Evolutionary conservation across 2,329 filamentous ascomycete species (phyloP).

Genomic region (Ophiostoma perfectum): DNA sequence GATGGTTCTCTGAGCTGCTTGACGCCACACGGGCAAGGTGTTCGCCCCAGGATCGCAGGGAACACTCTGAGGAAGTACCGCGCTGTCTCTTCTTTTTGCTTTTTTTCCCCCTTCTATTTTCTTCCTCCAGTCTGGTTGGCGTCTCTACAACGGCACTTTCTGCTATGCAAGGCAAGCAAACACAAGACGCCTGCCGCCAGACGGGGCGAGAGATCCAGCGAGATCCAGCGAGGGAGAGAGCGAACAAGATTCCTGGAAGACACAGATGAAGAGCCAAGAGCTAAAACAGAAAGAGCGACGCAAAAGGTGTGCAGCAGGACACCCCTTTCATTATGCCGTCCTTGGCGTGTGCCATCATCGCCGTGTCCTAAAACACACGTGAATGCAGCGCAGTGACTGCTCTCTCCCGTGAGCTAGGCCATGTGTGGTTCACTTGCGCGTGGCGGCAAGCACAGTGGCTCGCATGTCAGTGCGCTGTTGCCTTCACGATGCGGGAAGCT

Average conservation of each 20-base stretch:
- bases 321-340: background rate
- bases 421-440: background rate
- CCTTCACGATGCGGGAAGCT: background rate
- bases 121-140: background rate
- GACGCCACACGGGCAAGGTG: background rate
- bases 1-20: background rate
- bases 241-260: background rate
- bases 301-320: background rate
- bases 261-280: background rate
- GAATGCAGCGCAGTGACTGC: background rate
- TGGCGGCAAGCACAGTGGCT: background rate
- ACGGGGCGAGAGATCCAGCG: too few species aligned
- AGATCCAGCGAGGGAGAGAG: background rate
- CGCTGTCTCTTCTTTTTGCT: constrained; percentile 4
- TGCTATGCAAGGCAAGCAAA: background rate
- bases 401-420: background rate
- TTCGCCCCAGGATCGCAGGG: background rate
- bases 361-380: background rate
- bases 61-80: background rate
- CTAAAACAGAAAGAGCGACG: background rate
- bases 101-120: background rate
- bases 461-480: too few species aligned
- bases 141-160: background rate
- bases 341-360: too few species aligned
- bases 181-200: too few species aligned